Evolutionary conservation across 352 stramenopile genomes (phyloP).

Genomic region (Halophytophthora batemanensis): DNA sequence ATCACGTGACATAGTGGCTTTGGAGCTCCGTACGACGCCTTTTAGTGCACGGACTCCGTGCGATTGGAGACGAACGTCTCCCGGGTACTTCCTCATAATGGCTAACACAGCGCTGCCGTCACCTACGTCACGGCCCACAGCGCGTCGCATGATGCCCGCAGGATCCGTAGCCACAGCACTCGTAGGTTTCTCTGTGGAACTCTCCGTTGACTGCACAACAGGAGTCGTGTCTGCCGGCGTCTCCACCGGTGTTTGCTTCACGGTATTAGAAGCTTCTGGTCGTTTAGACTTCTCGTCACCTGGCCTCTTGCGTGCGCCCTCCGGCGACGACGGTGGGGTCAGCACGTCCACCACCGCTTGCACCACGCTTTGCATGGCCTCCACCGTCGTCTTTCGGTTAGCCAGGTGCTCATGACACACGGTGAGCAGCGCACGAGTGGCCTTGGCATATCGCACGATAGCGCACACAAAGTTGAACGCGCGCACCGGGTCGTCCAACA

Average conservation of each 20-base stretch:
- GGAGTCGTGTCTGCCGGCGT: neutral
- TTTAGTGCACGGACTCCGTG: slow-evolving; percentile 50
- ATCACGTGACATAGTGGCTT: neutral
- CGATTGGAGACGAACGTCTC: slow-evolving; percentile 40
- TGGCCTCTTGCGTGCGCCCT: slow-evolving; percentile 3
- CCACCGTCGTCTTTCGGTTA: slow-evolving; percentile 19
- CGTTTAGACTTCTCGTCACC: neutral
- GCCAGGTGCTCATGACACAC: slow-evolving; percentile 44
- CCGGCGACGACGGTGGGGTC: slow-evolving; percentile 5
- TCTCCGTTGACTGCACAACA: neutral
- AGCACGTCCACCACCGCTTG: slow-evolving; percentile 23
- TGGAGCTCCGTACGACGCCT: slow-evolving; percentile 28
- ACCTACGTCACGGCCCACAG: slow-evolving; percentile 38
- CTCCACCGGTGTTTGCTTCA: neutral
- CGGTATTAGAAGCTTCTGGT: neutral
- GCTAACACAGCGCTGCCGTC: slow-evolving; percentile 39
- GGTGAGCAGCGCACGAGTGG: slow-evolving; percentile 31
- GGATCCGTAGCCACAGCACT: slow-evolving; percentile 24
- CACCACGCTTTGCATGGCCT: slow-evolving; percentile 34
- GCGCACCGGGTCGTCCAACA: slow-evolving; percentile 24
- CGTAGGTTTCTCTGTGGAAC: neutral
- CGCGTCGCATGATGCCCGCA: slow-evolving; percentile 47
- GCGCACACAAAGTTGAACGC: slow-evolving; percentile 33
- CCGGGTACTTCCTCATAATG: slow-evolving; percentile 46
- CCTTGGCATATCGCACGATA: slow-evolving; percentile 38